Conservation (phyloP, 352 stramenopile genomes). For the Thalassiosira hispida region DNA sequence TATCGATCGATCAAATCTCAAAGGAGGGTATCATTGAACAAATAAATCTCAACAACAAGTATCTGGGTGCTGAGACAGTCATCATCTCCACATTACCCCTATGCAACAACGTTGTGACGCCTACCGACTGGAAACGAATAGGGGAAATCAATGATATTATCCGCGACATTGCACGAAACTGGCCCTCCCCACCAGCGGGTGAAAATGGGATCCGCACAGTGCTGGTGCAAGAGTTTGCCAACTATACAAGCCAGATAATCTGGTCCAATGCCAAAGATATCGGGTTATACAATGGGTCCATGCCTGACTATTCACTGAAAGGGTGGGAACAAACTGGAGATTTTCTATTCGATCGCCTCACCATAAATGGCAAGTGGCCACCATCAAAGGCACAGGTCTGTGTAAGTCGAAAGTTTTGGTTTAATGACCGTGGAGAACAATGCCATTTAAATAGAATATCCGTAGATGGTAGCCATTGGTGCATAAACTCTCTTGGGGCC, state of each 20-base stretch:
- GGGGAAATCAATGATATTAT: background rate
- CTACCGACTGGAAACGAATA: background rate
- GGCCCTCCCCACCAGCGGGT: no score
- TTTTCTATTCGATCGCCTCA: no score
- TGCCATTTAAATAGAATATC: no score
- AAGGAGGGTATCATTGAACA: background rate
- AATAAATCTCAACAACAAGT: background rate
- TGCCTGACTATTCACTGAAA: background rate
- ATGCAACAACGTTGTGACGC: background rate
- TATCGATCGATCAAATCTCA: no score
- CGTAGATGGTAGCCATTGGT: slow-evolving; percentile 9
- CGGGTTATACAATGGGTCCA: background rate
- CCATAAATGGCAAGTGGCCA: background rate
- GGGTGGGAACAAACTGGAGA: no score
- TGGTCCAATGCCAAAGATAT: slow-evolving; percentile 2
- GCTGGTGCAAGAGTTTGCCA: slow-evolving; percentile 1
- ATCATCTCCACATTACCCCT: background rate
- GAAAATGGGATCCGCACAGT: background rate
- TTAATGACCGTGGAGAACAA: no score
- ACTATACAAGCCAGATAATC: slow-evolving; percentile 6
- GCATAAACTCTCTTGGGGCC: slow-evolving; percentile 4
- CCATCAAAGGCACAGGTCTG: background rate
- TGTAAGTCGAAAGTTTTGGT: no score
- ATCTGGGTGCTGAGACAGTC: background rate
- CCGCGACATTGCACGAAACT: background rate